Base-by-base conservation (phyloP, 192 early-diverging fungal genomes). In the Umbelopsis isabellina region DNA sequence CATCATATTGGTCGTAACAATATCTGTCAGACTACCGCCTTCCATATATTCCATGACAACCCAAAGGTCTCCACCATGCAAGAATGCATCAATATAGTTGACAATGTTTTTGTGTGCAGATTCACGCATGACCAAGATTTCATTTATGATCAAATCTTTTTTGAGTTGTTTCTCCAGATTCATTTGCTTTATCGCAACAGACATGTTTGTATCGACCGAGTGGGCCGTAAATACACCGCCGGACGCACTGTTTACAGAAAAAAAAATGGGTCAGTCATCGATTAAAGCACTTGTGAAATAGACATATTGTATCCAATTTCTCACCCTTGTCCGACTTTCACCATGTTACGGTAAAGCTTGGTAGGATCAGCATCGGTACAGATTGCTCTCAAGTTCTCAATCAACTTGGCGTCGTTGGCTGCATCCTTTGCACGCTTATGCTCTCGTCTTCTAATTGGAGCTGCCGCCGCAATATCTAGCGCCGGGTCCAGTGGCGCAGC, bases 131-230 rank as follows among this genome's bases (percentile, higher is more conserved):
- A 95, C 85, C 52, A 90, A 66, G 52, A 95, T 92, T 80, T 95
- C 93, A 70, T 93, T 95, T 74, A 96, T 93, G 72, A 97, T 95
- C 67, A 95, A 79, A 68, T 96, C 95, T 84, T 95, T 95, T 75
- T 95, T 93, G 50, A 93, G 93, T 79, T 97, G 95, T 76, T 92
- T 89, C 76, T 94, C 89, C 65, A 97, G 75, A 70, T 96, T 92
- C 90, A 96, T 97, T 76, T 95, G 94, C 84, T 97, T 97, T 75
- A 97, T 96, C 1, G 94, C 95, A 1, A 96, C 95, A 1, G 85
- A 83, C 20, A 86, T 66, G 46, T 88, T 85, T 41, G 85, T 86
- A 25, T 79, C 73, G 0, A 88, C 81, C 47, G 89, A 87, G 78
- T 91, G 87, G 10, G 95, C 93, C 4, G 89, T 93, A 71, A 86